phyloP scores from a whole-genome alignment of 2,329 filamentous ascomycete genomes.

The Fusarium domesticum region DNA sequence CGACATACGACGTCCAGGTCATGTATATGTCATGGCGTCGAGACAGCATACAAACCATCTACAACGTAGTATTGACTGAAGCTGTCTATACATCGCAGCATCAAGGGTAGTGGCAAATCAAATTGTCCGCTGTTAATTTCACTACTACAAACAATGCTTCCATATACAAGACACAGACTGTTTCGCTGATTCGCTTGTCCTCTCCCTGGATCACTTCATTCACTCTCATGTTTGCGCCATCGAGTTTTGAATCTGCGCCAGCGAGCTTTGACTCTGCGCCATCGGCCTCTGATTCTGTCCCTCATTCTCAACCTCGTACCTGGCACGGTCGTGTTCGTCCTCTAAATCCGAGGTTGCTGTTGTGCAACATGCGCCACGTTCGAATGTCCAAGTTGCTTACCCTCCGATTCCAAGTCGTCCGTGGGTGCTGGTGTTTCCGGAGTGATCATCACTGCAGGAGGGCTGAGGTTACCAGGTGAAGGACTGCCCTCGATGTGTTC shows the following conservation, averaged over 20 bases:
- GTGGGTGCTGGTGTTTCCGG: slow-evolving; percentile 45
- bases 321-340: slow-evolving; percentile 23
- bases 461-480: slow-evolving; percentile 9
- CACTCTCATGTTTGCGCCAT: too few species aligned
- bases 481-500: slow-evolving; percentile 31
- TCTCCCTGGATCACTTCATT: neutral
- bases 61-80: too few species aligned
- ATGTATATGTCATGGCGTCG: too few species aligned
- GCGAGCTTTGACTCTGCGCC: too few species aligned
- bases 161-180: slow-evolving; percentile 29
- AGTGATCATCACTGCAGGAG: slow-evolving; percentile 48
- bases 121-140: slow-evolving; percentile 13
- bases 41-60: too few species aligned
- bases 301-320: slow-evolving; percentile 16
- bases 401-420: slow-evolving; percentile 35
- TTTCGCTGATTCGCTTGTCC: slow-evolving; percentile 1
- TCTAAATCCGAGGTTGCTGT: slow-evolving; percentile 1
- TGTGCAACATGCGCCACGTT: slow-evolving; percentile 32
- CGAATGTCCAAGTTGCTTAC: slow-evolving; percentile 45
- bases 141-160: slow-evolving; percentile 7
- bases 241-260: too few species aligned
- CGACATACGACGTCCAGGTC: too few species aligned
- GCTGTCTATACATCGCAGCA: too few species aligned
- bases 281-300: slow-evolving; percentile 1
- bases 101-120: slow-evolving; percentile 15